Evolutionary conservation across 306 rosid species (phyloP).

Genomic region (Morella rubra): DNA sequence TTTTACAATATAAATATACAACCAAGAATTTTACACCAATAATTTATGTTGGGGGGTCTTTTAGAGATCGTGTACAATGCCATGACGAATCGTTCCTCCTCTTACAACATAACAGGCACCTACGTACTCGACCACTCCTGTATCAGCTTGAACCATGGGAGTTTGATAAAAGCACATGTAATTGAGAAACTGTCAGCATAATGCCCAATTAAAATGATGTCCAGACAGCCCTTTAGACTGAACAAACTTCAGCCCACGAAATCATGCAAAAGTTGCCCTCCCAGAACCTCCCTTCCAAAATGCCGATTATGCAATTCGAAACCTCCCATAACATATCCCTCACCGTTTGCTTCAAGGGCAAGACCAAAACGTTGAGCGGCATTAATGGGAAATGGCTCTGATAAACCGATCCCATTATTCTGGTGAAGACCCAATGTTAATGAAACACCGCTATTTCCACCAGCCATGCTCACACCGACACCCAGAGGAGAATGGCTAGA

Average conservation of each 20-base stretch:
- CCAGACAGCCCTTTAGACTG: slow-evolving; percentile 21
- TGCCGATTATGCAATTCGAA: slow-evolving; percentile 71
- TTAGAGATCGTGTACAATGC: slow-evolving; percentile 11
- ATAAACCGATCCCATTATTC: slow-evolving; percentile 60
- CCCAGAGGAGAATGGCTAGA: slow-evolving; percentile 47
- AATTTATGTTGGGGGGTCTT: slow-evolving; percentile 17
- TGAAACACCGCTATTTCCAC: slow-evolving; percentile 59
- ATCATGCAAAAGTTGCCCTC: slow-evolving; percentile 77
- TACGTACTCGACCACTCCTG: slow-evolving; percentile 18
- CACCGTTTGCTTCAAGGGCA: slow-evolving; percentile 45
- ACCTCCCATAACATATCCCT: slow-evolving; percentile 59
- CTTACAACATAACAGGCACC: slow-evolving; percentile 17
- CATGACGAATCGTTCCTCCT: slow-evolving; percentile 16
- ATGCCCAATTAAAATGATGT: slow-evolving; percentile 23
- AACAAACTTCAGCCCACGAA: slow-evolving; percentile 55
- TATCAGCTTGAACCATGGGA: slow-evolving; percentile 19
- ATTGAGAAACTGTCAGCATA: slow-evolving; percentile 35
- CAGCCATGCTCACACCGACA: slow-evolving; percentile 46
- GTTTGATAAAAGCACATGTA: slow-evolving; percentile 27
- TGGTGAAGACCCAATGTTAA: slow-evolving; percentile 88
- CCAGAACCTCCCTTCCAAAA: slow-evolving; percentile 67
- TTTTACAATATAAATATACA: slow-evolving; percentile 31
- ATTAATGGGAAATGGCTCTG: slow-evolving; percentile 69
- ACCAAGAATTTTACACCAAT: slow-evolving; percentile 36
- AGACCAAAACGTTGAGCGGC: slow-evolving; percentile 67